phyloP scores from a whole-genome alignment of 2,329 filamentous ascomycete genomes.

The Emmonsiellopsis sp. region DNA sequence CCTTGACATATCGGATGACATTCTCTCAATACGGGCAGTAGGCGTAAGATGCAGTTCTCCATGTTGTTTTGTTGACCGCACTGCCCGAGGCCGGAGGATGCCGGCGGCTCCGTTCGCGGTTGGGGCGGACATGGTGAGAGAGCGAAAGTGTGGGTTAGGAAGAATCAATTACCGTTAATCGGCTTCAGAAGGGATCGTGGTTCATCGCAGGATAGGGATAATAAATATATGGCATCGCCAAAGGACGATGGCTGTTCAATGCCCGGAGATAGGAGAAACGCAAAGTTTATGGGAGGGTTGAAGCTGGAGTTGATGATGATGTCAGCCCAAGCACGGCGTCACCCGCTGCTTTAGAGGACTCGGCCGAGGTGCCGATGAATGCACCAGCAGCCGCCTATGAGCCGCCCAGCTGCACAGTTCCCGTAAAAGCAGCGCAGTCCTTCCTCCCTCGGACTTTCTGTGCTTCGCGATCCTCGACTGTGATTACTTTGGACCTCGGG shows the following conservation, averaged over 20 bases:
- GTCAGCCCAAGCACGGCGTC: background rate
- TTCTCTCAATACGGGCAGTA: constrained; percentile 4
- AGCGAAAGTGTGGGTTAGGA: background rate
- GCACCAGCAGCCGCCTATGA: too few relatives aligned
- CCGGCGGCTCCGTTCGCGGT: constrained; percentile 12
- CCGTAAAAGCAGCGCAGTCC: too few relatives aligned
- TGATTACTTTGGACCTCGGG: too few relatives aligned
- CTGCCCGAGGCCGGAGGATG: constrained; percentile 8
- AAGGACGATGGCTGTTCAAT: background rate
- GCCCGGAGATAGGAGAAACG: background rate
- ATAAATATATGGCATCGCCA: background rate
- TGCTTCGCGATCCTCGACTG: too few relatives aligned
- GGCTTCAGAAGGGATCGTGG: background rate
- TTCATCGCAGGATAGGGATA: background rate
- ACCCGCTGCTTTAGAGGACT: background rate
- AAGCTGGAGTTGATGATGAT: background rate
- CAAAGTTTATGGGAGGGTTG: background rate
- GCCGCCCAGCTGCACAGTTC: too few relatives aligned
- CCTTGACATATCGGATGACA: constrained; percentile 21
- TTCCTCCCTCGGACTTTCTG: too few relatives aligned
- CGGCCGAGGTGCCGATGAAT: too few relatives aligned
- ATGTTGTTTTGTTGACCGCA: constrained; percentile 4
- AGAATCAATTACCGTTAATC: background rate
- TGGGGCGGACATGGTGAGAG: constrained; percentile 22
- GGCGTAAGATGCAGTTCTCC: constrained; percentile 1